phyloP scores from a whole-genome alignment of 1,139 yeast species.

The Geotrichum bryndzae region DNA sequence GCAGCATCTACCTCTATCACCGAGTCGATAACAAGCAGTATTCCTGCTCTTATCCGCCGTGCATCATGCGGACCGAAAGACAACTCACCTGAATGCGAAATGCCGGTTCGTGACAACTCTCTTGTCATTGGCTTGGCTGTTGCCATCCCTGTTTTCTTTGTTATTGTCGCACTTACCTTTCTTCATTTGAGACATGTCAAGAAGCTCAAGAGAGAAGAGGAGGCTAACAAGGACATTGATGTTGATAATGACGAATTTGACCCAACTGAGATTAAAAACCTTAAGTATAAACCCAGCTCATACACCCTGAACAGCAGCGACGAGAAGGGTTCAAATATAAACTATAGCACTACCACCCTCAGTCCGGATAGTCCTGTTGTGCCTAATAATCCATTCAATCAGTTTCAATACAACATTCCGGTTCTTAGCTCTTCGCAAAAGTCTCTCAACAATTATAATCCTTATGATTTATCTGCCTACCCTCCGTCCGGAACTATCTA shows the following conservation, averaged over 20 bases:
- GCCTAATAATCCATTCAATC: conserved; percentile 9
- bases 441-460: conserved; percentile 13
- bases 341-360: background rate
- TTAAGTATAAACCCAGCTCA: conserved; percentile 1
- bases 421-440: conserved; percentile 12
- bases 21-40: background rate
- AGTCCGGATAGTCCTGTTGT: background rate
- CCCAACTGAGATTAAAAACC: background rate
- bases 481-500: conserved; percentile 16
- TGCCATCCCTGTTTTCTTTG: conserved; percentile 36
- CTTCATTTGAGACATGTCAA: conserved; percentile 34
- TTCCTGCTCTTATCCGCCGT: conserved; percentile 4
- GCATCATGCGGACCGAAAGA: conserved; percentile 21
- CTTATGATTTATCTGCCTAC: conserved; percentile 13
- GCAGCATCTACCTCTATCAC: background rate
- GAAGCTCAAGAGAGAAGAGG: conserved; percentile 35
- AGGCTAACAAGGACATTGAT: conserved; percentile 32
- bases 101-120: conserved; percentile 27
- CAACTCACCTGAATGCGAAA: conserved; percentile 26
- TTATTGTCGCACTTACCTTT: conserved; percentile 30
- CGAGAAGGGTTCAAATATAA: background rate
- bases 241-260: conserved; percentile 25
- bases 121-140: conserved; percentile 40
- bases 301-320: background rate
- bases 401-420: conserved; percentile 11